Conservation (phyloP, 352 stramenopile genomes). For the Pythium aristosporum region DNA sequence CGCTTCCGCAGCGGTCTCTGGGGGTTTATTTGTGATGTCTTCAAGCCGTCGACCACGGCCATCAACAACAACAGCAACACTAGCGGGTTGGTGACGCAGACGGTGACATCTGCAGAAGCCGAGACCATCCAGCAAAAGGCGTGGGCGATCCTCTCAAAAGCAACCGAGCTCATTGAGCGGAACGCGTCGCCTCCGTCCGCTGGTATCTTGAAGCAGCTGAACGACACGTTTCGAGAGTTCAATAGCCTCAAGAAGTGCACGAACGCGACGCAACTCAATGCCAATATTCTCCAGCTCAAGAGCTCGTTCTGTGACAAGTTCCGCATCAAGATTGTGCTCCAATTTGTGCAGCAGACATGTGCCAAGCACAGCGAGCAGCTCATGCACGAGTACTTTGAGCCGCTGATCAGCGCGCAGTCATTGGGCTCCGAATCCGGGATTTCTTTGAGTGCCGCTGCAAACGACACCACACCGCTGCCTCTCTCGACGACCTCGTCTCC, state of each 20-base stretch:
- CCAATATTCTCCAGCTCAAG: constrained; percentile 68
- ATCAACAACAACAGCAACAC: constrained; percentile 18
- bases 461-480: constrained; percentile 1
- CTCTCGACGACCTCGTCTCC: not conserved
- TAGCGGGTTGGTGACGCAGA: not conserved
- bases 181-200: constrained; percentile 43
- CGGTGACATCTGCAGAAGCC: constrained; percentile 61
- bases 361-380: constrained; percentile 37
- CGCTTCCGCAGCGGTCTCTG: constrained; percentile 71
- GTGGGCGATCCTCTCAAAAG: constrained; percentile 53
- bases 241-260: constrained; percentile 66
- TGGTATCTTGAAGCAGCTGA: constrained; percentile 47
- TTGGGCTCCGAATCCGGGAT: constrained; percentile 25
- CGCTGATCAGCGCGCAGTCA: constrained; percentile 41
- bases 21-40: constrained; percentile 74
- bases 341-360: constrained; percentile 51
- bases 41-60: constrained; percentile 39
- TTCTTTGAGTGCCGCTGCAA: constrained; percentile 8
- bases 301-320: constrained; percentile 67
- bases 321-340: constrained; percentile 52
- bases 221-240: constrained; percentile 65
- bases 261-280: constrained; percentile 58
- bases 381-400: constrained; percentile 69
- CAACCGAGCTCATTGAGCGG: constrained; percentile 47
- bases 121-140: constrained; percentile 65